Percentiles rank a stretch among this genome's conserved stretches.
These are phyloP conservation scores for Jatropha multifida DNA, from an alignment of 441 rosid genomes.

Conservation along the genomic window DNA sequence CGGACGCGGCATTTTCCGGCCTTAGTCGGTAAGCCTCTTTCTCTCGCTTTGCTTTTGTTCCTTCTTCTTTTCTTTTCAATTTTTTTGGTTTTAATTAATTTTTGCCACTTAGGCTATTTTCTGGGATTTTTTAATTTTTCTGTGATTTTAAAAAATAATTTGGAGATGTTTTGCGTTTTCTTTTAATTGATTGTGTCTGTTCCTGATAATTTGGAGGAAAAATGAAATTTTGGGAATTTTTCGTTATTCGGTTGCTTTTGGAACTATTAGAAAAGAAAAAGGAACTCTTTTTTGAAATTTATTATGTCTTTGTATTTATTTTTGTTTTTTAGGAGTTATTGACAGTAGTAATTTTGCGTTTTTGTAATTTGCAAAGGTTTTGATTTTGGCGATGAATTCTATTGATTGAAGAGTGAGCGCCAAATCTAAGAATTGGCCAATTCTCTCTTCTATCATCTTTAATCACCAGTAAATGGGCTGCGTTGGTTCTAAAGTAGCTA, in stretches of 20 bases:
- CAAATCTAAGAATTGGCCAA: constrained; percentile 9
- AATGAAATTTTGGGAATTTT: background rate
- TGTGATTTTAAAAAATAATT: background rate
- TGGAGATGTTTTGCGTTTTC: background rate
- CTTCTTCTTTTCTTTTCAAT: background rate
- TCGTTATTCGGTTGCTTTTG: background rate
- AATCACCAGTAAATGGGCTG: constrained; percentile 77
- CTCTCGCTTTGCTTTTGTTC: background rate
- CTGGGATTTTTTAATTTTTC: background rate
- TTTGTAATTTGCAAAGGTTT: constrained; percentile 19
- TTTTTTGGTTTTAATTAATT: background rate
- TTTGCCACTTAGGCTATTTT: background rate
- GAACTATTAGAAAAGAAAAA: background rate
- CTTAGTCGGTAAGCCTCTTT: constrained; percentile 2
- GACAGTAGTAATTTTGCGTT: background rate
- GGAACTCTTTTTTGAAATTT: background rate
- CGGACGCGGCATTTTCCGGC: background rate
- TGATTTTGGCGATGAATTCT: constrained; percentile 17
- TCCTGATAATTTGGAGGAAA: background rate
- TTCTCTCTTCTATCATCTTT: constrained; percentile 16
- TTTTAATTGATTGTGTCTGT: background rate
- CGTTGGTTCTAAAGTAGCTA: constrained; percentile 68
- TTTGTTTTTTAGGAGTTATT: background rate
- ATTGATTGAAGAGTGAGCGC: constrained; percentile 17
- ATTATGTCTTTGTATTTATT: background rate